Conservation (phyloP, 495 filamentous ascomycete species). For the Xylaria venustula region DNA sequence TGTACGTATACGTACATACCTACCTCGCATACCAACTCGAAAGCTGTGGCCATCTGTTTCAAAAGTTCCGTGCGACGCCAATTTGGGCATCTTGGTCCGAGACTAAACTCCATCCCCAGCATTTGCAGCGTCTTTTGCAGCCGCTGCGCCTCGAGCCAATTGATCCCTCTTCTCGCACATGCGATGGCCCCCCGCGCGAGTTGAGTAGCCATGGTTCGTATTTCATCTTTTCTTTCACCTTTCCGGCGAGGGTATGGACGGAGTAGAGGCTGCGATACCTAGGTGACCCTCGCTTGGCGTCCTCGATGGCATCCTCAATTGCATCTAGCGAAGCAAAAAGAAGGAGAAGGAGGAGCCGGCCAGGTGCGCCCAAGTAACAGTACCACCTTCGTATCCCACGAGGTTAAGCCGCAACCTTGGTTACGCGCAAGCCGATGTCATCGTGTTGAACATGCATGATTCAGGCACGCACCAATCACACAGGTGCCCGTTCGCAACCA, state of each 20-base stretch:
- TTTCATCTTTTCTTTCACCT: too few relatives aligned
- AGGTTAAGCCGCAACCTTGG: not conserved
- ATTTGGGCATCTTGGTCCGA: slow-evolving; percentile 12
- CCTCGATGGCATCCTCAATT: too few relatives aligned
- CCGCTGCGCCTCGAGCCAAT: slow-evolving; percentile 4
- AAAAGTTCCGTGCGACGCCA: slow-evolving; percentile 6
- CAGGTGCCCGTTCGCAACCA: not conserved
- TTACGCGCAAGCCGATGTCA: not conserved
- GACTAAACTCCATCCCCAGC: slow-evolving; percentile 1
- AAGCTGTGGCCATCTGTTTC: slow-evolving; percentile 7
- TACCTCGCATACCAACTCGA: too few relatives aligned
- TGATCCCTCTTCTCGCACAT: not conserved
- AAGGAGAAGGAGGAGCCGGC: too few relatives aligned
- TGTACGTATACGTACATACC: not conserved
- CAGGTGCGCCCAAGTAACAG: not conserved
- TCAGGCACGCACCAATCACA: slow-evolving; percentile 17
- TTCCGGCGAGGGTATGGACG: too few relatives aligned
- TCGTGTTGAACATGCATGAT: slow-evolving; percentile 9
- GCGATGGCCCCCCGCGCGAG: too few relatives aligned
- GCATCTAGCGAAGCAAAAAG: too few relatives aligned
- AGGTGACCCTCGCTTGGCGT: too few relatives aligned
- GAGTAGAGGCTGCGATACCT: too few relatives aligned
- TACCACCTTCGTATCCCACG: not conserved
- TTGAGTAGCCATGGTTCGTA: too few relatives aligned
- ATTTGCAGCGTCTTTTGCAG: slow-evolving; percentile 1